Evolutionary conservation across 805 yeast genomes (phyloP).

Genomic region (Schwanniomyces polymorphus): DNA sequence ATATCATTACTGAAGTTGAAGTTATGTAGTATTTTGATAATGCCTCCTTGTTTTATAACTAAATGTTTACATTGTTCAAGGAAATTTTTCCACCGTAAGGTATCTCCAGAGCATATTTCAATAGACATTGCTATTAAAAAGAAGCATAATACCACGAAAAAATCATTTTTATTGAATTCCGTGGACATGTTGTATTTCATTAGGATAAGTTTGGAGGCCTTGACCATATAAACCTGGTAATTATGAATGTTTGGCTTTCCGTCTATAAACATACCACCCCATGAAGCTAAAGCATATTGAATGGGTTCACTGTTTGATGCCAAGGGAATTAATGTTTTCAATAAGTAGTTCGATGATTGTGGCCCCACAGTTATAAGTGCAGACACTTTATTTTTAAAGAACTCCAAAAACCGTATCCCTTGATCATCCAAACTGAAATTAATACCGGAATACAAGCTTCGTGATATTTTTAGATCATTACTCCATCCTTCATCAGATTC

Average conservation of each 20-base stretch:
- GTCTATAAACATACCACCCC: conserved; percentile 3
- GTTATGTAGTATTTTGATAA: conserved; percentile 8
- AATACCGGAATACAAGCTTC: background rate
- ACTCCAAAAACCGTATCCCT: background rate
- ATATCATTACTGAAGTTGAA: conserved; percentile 18
- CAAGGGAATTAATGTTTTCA: conserved; percentile 3
- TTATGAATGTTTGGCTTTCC: background rate
- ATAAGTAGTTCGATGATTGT: background rate
- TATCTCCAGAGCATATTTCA: conserved; percentile 20
- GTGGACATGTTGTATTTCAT: background rate
- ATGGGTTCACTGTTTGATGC: conserved; percentile 1
- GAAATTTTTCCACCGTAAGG: conserved; percentile 12
- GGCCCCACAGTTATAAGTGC: background rate
- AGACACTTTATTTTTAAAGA: background rate
- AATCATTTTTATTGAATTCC: conserved; percentile 10
- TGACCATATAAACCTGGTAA: background rate
- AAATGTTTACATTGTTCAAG: conserved; percentile 5
- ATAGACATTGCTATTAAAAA: conserved; percentile 11
- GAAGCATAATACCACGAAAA: conserved; percentile 15
- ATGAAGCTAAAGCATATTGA: conserved; percentile 2
- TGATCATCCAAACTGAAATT: background rate
- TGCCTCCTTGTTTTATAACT: conserved; percentile 12
- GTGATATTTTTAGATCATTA: background rate
- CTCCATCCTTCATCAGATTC: background rate
- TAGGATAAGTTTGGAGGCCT: background rate